A percentile compares a stretch with the other conserved stretches of the same genome.
phyloP scores from a whole-genome alignment of 83 land plant species.

The Picea engelmannii region DNA sequence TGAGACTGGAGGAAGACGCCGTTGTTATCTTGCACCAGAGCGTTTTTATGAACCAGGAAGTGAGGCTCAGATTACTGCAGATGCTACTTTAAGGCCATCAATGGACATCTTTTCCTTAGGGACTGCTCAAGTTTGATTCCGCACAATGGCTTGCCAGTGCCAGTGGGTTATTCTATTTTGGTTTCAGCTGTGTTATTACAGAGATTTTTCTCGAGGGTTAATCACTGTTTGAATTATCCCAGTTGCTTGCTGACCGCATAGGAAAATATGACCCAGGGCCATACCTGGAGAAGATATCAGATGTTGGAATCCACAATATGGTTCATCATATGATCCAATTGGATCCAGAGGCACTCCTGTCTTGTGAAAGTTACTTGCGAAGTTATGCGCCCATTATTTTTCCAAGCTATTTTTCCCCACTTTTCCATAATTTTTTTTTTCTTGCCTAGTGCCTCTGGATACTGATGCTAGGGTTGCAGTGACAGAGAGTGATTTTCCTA shows the following conservation, averaged over 20 bases:
- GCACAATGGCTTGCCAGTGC: too few species aligned
- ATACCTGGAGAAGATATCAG: slow-evolving; percentile 90
- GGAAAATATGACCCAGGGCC: slow-evolving; percentile 72
- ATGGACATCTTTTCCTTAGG: too few species aligned
- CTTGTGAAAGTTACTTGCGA: slow-evolving; percentile 88
- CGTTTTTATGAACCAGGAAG: slow-evolving; percentile 18
- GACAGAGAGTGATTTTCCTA: slow-evolving; percentile 74
- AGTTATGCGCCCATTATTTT: slow-evolving; percentile 69
- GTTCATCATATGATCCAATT: slow-evolving; percentile 34
- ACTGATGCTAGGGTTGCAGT: slow-evolving; percentile 88
- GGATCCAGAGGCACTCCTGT: slow-evolving; percentile 77
- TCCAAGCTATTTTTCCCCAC: slow-evolving; percentile 89
- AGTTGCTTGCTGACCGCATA: slow-evolving; percentile 66
- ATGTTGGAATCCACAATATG: slow-evolving; percentile 49
- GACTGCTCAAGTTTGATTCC: too few species aligned
- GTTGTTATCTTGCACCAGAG: slow-evolving; percentile 99
- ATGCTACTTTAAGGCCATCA: too few species aligned
- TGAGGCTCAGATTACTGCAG: too few species aligned
- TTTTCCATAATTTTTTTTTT: slow-evolving; percentile 86
- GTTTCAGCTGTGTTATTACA: slow-evolving; percentile 91
- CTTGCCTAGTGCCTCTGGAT: slow-evolving; percentile 76
- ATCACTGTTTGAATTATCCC: slow-evolving; percentile 91
- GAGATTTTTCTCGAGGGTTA: slow-evolving; percentile 98
- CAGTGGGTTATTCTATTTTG: neutral
- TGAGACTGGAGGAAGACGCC: slow-evolving; percentile 95